phyloP scores from a whole-genome alignment of 2,329 filamentous ascomycete species.

The Escovopsis sp. region DNA sequence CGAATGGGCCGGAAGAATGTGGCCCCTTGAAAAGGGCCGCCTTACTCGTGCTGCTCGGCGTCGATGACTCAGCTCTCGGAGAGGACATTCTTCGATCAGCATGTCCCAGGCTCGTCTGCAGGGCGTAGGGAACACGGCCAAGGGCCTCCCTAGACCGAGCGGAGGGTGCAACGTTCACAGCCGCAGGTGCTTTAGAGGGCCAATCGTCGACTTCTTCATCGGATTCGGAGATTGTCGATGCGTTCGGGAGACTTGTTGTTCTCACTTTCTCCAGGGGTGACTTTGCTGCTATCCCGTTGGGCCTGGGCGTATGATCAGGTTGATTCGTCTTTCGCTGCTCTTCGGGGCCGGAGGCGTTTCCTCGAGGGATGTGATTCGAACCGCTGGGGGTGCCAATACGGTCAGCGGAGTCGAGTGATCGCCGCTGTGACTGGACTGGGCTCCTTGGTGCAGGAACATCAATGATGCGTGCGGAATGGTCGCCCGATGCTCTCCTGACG shows the following conservation, averaged over 20 bases:
- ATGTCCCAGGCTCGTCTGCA: conserved; percentile 7
- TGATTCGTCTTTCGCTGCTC: conserved; percentile 21
- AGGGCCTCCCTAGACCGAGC: conserved; percentile 3
- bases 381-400: conserved; percentile 26
- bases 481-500: conserved; percentile 28
- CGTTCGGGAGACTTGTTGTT: conserved; percentile 11
- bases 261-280: conserved; percentile 19
- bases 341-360: conserved; percentile 20
- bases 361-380: conserved; percentile 25
- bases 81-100: conserved; percentile 9
- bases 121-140: conserved; percentile 2
- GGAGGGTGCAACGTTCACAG: background rate
- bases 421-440: conserved; percentile 32
- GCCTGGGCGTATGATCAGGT: conserved; percentile 10
- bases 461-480: conserved; percentile 43
- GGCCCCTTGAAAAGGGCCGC: conserved; percentile 19
- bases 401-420: conserved; percentile 31
- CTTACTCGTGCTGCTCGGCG: conserved; percentile 21
- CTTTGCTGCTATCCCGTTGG: conserved; percentile 12
- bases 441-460: conserved; percentile 40
- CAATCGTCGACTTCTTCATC: conserved; percentile 20
- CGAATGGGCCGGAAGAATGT: conserved; percentile 16
- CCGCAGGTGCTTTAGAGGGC: background rate
- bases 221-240: conserved; percentile 28
- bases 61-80: conserved; percentile 5